Base-by-base conservation (phyloP, 2,329 filamentous ascomycete genomes). In the Tolypocladium capitatum region DNA sequence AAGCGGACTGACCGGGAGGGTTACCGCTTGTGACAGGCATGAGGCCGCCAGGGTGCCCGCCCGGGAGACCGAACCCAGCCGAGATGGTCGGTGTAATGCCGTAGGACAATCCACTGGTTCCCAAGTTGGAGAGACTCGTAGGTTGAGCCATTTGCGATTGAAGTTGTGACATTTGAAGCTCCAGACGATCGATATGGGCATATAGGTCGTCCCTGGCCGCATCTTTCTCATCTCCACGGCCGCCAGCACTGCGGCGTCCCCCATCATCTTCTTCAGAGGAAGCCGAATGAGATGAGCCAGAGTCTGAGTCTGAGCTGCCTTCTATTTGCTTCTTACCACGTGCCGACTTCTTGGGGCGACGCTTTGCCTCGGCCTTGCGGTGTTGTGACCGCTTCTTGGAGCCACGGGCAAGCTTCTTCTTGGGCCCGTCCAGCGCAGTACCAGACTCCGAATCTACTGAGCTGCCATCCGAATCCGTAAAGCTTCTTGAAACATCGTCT, bases 181-280 rank as follows among this genome's bases (percentile, higher is more conserved):
- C 53, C 44, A 66, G 54, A n/a, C 58, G 49, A 21, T 58, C 54
- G 18, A 64, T 51, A 5, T 67, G 63, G n/a, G 44, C 33, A 24
- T 48, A 38, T 8, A 48, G 18, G 11, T 48, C 41, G 8, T n/a
- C 28, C 8, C 51, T 41, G 42, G 24, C 38, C 16, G 24, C 36
- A 27, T 49, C 46, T 13, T 34, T 49, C 1, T 38, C 45, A 13
- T 46, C 49, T n/a, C 30, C 34, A 46, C 45, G 21, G 18, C 33
- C 30, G 27, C 43, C 49, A 13, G 48, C 27, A 32, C 27, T 13
- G 20, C 16, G n/a, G 27, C 21, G 24, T 10, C n/a, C 38, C 27
- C 38, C 28, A 5, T 49, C 21, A 10, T 47, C 35, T n/a, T 46
- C 48, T 34, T 52, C 48, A 14, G 54, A 14, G 24, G 14, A 33